Base-by-base conservation (phyloP, 1,139 yeast genomes). In the Diutina rugosa region DNA sequence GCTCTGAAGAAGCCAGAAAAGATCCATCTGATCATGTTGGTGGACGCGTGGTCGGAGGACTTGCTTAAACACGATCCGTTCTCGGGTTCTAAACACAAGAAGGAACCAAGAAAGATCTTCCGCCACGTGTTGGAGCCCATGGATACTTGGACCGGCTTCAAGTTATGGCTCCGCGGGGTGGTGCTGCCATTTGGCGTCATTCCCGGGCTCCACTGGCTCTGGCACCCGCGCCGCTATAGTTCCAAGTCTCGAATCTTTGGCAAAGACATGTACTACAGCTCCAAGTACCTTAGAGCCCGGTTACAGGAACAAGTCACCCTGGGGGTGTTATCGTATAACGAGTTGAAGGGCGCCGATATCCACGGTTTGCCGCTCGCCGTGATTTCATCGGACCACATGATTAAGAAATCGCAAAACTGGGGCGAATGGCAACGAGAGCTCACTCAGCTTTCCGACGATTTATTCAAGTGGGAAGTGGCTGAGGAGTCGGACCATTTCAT, bases 21-120 rank as follows among this genome's bases (percentile, higher is more conserved):
- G 55, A 75, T 87, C 54, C 79, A 81, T 46, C 84, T 90, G 0
- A 63, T 90, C 57, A 69, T 88, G 62, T 74, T 88, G 44, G 84
- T 90, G 12, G 96, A 90, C 61, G 76, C 88, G 21, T 84, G 90
- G 83, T 89, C 87, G 62, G 89, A 85, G 59, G 88, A 87, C 61
- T 69, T 85, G 57, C 72, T 87, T 56, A 73, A 74, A 56, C 69
- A 76, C 55, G 68, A 71, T 59, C 80, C 81, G 4, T 77, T 77
- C 60, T 69, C 72, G 51, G 75, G 76, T 1, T 58, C 67, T 30
- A 69, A 70, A 57, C 65, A 68, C 41, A 73, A 72, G 60, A 71
- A 72, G 59, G 77, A 75, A 57, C 67, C 68, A 38, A 63, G 69
- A 10, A 62, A 63, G 30, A 69, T 69, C 45, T 68, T 79, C 64